Evolutionary conservation across 2,329 filamentous ascomycete species (phyloP), one percentile per base, ranked within the genome.

Genomic region (Pseudonectria buxi): DNA sequence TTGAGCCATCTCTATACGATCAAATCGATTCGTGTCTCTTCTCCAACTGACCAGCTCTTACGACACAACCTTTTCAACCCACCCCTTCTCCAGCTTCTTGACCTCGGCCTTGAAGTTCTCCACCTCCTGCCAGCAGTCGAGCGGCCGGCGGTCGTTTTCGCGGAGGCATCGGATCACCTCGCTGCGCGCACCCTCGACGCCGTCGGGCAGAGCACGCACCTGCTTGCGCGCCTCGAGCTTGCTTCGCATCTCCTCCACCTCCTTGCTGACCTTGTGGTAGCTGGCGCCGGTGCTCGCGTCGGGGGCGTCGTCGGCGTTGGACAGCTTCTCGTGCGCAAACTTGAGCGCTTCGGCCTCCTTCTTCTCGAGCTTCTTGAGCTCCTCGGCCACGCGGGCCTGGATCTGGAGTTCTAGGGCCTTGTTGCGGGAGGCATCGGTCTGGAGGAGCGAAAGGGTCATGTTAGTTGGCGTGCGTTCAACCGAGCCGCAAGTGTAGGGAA

Each of bases 111-210:
- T 94, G 64, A 96, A 96, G 14, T 71, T 72, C 67, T 94, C 83
- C 15, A 95, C 87, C 74, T 95, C 88, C 63, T 81, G 75, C 84
- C 86, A 95, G 74, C 90, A 96, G 69, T 95, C 86, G 57, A 95
- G 69, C 58, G 90, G 89, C 61, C 87, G 76, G 46, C 87, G 74
- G 64, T 95, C 89, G 61, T 95, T 82, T 55, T 82, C 73, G 43
- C 84, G 72, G 69, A 96, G 69, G 61, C 90, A 96, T 51, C 76
- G 74, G 44, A 92, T 77, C 37, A 95, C 79, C 40, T 81, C 78
- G 49, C 76, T 70, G 62, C 87, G 83, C 14, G 88, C 86, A 57
- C 71, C 74, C 63, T 86, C 80, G 32, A 95, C 78, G 33, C 67
- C 67, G 44, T 81, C 77, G 49, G 88, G 86, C 47, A 87, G 59